Evolutionary conservation across 495 filamentous ascomycete genomes (phyloP).

Genomic region (Echria macrotheca): DNA sequence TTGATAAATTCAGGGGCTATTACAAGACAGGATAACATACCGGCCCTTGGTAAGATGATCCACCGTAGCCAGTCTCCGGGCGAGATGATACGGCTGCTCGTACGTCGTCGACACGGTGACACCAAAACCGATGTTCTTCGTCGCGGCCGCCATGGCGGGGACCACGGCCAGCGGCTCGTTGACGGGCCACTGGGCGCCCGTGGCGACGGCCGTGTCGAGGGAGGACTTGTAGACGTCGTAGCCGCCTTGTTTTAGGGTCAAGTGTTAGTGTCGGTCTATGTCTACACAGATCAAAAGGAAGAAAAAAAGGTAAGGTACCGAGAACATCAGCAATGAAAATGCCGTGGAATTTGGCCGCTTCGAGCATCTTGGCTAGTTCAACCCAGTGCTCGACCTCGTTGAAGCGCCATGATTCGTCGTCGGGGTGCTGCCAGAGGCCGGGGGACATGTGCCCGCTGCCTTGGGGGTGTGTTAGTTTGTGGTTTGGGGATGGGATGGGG

Average conservation of each 20-base stretch:
- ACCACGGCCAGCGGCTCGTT: constrained; percentile 46
- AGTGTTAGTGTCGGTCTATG: constrained; percentile 9
- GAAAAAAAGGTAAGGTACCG: neutral
- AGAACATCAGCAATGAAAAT: constrained; percentile 19
- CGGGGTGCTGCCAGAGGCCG: constrained; percentile 55
- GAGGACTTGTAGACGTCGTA: constrained; percentile 63
- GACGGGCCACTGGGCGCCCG: constrained; percentile 64
- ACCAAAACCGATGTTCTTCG: constrained; percentile 58
- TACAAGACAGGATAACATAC: no score
- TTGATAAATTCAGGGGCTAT: no score
- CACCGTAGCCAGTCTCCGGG: constrained; percentile 56
- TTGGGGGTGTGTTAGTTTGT: constrained; percentile 14
- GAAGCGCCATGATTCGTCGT: constrained; percentile 49
- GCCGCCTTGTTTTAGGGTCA: no score
- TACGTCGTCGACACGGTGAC: constrained; percentile 63
- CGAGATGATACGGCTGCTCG: constrained; percentile 65
- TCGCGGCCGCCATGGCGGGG: constrained; percentile 46
- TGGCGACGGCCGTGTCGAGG: constrained; percentile 51
- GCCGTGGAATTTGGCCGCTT: constrained; percentile 55
- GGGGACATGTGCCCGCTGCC: constrained; percentile 58
- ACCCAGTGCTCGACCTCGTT: constrained; percentile 53
- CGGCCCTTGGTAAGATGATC: constrained; percentile 63
- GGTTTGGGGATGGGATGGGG: no score
- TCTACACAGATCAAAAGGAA: constrained; percentile 6
- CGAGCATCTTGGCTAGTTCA: constrained; percentile 50